These are phyloP conservation scores for Trametes pubescens DNA, from an alignment of 1,284 basidiomycete species.

Conservation along the genomic window DNA sequence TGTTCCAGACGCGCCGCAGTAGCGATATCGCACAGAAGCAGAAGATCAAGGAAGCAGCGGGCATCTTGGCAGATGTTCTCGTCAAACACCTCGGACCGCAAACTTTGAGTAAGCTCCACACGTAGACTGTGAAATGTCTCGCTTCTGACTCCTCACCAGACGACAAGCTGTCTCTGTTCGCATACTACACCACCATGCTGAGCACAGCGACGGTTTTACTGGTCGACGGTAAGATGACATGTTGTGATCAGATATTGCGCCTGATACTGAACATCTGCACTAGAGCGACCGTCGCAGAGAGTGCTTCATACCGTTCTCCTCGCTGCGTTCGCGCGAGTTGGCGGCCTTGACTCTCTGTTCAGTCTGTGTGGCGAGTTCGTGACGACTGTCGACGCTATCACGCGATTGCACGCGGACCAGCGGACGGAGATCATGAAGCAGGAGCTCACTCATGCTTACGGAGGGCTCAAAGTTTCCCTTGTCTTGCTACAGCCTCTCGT, in stretches of 20 bases:
- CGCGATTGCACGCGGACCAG: constrained; percentile 56
- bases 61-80: constrained; percentile 77
- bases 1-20: constrained; percentile 85
- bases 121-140: constrained; percentile 16
- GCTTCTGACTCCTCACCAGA: constrained; percentile 44
- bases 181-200: constrained; percentile 82
- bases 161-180: constrained; percentile 61
- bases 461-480: constrained; percentile 84
- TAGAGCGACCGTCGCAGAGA: constrained; percentile 78
- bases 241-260: neutral
- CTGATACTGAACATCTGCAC: neutral
- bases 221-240: constrained; percentile 75
- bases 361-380: constrained; percentile 67
- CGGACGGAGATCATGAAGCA: constrained; percentile 66
- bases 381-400: constrained; percentile 62
- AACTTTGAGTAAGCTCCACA: constrained; percentile 54
- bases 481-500: constrained; percentile 82
- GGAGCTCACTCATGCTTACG: constrained; percentile 78
- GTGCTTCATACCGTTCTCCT: constrained; percentile 88
- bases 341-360: constrained; percentile 79
- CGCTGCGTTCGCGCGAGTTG: constrained; percentile 74
- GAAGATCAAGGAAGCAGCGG: constrained; percentile 77
- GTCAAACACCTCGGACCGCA: constrained; percentile 74
- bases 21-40: constrained; percentile 82
- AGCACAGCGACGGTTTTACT: constrained; percentile 78